Evolutionary conservation across 2,329 filamentous ascomycete genomes (phyloP).

Genomic region (Didymellaceae sp.): DNA sequence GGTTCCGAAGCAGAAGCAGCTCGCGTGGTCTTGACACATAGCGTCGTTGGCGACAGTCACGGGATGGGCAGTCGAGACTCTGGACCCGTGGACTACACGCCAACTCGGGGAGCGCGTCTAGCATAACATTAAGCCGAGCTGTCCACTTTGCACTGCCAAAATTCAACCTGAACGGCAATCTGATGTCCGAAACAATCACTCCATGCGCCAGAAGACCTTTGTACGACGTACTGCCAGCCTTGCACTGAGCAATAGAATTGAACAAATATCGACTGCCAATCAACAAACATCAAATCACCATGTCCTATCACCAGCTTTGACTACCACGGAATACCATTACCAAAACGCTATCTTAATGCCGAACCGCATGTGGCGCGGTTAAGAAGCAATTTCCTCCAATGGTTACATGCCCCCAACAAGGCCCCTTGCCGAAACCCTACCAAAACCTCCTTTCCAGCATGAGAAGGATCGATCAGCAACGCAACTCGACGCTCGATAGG

Average conservation of each 20-base stretch:
- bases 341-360: slow-evolving; percentile 1
- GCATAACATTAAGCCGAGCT: slow-evolving; percentile 2
- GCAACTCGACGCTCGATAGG: slow-evolving; percentile 4
- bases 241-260: not conserved
- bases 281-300: not conserved
- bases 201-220: not conserved
- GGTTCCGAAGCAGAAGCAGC: slow-evolving; percentile 5
- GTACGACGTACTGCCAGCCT: not conserved
- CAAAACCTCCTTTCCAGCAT: not conserved
- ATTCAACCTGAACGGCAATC: not conserved
- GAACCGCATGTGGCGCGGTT: slow-evolving; percentile 5
- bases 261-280: not conserved
- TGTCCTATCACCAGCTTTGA: slow-evolving; percentile 1
- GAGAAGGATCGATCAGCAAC: not conserved
- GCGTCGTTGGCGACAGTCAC: slow-evolving; percentile 1
- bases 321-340: slow-evolving; percentile 1
- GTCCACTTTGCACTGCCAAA: not conserved
- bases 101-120: not conserved
- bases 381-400: slow-evolving; percentile 1
- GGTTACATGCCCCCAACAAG: not conserved
- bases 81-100: not conserved
- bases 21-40: slow-evolving; percentile 15
- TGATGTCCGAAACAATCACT: not conserved
- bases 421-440: slow-evolving; percentile 1
- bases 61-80: not conserved